phyloP scores from a whole-genome alignment of 192 early-diverging fungal genomes.

The Coemansia sp. region DNA sequence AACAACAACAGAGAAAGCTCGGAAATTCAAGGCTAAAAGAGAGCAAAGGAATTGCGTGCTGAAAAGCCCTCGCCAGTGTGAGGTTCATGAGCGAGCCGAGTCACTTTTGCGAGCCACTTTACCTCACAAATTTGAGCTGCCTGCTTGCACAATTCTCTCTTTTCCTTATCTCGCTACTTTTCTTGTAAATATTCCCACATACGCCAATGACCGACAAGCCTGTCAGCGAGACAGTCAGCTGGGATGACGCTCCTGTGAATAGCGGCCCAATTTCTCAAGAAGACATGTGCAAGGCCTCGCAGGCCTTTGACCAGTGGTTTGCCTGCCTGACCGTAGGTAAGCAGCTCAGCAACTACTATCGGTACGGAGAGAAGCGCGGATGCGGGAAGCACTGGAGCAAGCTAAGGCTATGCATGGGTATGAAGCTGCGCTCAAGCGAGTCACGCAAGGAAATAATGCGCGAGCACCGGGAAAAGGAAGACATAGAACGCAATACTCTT shows the following conservation, averaged over 20 bases:
- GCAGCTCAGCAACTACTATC: slow-evolving; percentile 52
- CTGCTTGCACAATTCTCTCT: neutral
- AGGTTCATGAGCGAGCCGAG: neutral
- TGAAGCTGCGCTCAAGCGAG: slow-evolving; percentile 42
- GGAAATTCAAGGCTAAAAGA: neutral
- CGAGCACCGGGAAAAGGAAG: slow-evolving; percentile 25
- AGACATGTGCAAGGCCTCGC: slow-evolving; percentile 45
- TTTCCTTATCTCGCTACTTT: neutral
- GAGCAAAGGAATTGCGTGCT: neutral
- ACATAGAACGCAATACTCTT: slow-evolving; percentile 14
- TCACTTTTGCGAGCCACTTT: neutral
- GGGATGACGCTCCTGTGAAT: neutral
- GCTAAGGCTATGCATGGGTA: slow-evolving; percentile 36
- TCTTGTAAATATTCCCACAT: neutral
- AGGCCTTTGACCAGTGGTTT: slow-evolving; percentile 51
- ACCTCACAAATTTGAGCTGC: neutral
- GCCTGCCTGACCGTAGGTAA: slow-evolving; percentile 46
- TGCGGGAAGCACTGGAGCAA: slow-evolving; percentile 50
- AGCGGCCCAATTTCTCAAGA: neutral
- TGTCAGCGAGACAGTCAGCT: neutral
- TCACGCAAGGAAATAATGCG: slow-evolving; percentile 27
- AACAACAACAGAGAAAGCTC: neutral
- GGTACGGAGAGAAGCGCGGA: slow-evolving; percentile 41
- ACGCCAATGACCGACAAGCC: neutral
- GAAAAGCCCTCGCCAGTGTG: neutral